Percentiles rank a stretch among this genome's conserved stretches.
These are phyloP conservation scores for Fragilaria crotonensis DNA, from an alignment of 108 stramenopile species.

Conservation along the genomic window DNA sequence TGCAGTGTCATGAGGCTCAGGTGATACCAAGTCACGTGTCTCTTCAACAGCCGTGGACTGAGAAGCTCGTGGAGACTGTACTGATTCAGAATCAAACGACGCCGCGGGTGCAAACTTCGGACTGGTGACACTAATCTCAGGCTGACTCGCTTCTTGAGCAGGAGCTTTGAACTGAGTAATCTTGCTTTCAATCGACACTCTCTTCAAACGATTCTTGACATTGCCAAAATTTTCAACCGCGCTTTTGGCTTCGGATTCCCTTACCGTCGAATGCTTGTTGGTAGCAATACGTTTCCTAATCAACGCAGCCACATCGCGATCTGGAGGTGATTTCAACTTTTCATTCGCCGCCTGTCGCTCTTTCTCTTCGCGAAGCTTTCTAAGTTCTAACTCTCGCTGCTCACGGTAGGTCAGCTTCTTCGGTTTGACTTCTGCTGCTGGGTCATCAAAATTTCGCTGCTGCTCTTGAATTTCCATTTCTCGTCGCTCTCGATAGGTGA, in stretches of 20 bases:
- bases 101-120: background rate
- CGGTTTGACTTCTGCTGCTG: background rate
- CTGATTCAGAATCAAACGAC: background rate
- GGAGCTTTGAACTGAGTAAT: background rate
- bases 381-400: constrained; percentile 16
- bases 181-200: constrained; percentile 2
- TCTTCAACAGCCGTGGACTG: background rate
- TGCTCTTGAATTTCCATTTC: constrained; percentile 21
- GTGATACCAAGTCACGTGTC: background rate
- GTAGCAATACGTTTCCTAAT: constrained; percentile 59
- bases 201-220: background rate
- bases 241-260: background rate
- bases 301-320: constrained; percentile 57
- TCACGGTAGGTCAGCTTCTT: constrained; percentile 19
- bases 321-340: constrained; percentile 15
- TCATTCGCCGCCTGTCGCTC: constrained; percentile 10
- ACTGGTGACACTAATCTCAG: background rate
- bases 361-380: constrained; percentile 23
- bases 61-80: background rate
- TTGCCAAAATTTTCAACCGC: background rate
- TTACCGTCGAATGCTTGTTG: constrained; percentile 27
- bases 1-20: background rate
- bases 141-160: background rate
- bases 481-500: constrained; percentile 31
- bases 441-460: constrained; percentile 5